These are phyloP conservation scores for Fusarium sp. DNA, from an alignment of 2,329 filamentous ascomycete species.

Conservation along the genomic window DNA sequence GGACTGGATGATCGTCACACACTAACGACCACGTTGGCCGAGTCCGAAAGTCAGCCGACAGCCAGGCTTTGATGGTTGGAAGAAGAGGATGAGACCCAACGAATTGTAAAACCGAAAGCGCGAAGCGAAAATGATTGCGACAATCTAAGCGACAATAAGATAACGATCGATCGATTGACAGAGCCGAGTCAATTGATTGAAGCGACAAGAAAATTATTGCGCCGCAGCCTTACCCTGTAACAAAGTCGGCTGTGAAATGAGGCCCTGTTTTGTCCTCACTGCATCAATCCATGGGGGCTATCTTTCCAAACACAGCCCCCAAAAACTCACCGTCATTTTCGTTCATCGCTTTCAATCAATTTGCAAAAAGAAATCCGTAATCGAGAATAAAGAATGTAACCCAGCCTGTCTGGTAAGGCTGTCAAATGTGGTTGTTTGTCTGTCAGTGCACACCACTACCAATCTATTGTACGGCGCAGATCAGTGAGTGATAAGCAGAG, in stretches of 20 bases:
- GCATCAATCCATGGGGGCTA: not conserved
- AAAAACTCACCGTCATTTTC: not conserved
- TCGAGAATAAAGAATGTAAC: not conserved
- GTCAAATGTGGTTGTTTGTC: not conserved
- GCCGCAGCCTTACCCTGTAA: not conserved
- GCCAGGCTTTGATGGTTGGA: not conserved
- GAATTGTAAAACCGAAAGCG: not conserved
- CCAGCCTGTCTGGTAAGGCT: not conserved
- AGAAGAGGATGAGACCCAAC: not conserved
- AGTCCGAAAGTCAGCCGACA: not conserved
- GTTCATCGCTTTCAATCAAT: not conserved
- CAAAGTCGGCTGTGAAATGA: not conserved
- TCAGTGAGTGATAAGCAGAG: not conserved
- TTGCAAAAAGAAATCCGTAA: not conserved
- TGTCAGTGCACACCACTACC: slow-evolving; percentile 1
- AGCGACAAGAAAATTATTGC: not conserved
- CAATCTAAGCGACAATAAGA: not conserved
- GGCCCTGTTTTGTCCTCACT: too few relatives aligned
- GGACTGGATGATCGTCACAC: not conserved
- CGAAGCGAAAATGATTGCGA: not conserved
- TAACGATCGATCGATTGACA: not conserved
- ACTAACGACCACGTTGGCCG: not conserved
- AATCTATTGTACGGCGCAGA: not conserved
- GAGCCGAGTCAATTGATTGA: not conserved
- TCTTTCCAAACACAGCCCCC: not conserved